Base-by-base conservation (phyloP, 2,329 filamentous ascomycete genomes). In the Alternaria tenuissima region DNA sequence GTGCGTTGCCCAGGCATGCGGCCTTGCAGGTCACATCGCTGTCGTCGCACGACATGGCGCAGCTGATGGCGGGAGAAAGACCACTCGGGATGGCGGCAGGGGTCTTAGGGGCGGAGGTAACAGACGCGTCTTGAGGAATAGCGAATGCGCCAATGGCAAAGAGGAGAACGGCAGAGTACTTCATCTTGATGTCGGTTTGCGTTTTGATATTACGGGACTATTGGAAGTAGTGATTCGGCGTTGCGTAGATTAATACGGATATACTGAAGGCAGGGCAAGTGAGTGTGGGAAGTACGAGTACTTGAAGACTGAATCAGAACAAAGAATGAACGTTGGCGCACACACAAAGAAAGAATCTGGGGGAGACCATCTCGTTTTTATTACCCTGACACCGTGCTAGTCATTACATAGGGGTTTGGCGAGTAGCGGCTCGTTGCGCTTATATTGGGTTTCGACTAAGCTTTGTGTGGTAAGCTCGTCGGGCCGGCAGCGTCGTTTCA, bases 1-100 rank as follows among this genome's bases (percentile, higher is more conserved):
- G 85, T 32, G 85, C 84, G 39, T 82, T 81, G 38, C 81, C 78
- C 65, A 82, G 77, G 76, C 85, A 87, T 14, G 75, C 70, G 38
- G 85, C 85, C 64, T 80, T 74, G 78, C 85, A 87, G 75, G 81
- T 84, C 54, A 83, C 76, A 67, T 86, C 83, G 42, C 63, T 76
- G 20, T 71, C 56, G 36, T 65, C 61, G 69, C 85, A 85, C 78
- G 59, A 18, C 46, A 57, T 36, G n/a, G 74, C 64, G 66, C 79
- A 80, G 68, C 72, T 75, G 39, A 75, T 65, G 7, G 66, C 55
- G 16, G 78, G 72, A 22, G 70, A 66, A 34, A 78, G 68, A 9
- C 59, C 59, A 41, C 43, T 63, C 18, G 68, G 58, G 43, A 72
- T 67, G 22, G 58, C 42, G 26, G 68, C 58, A 36, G 74, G 65